A percentile compares a stretch with the other conserved stretches of the same genome.
Evolutionary conservation across 768 basidiomycete genomes (phyloP).

Genomic region (Lactarius sanguifluus): DNA sequence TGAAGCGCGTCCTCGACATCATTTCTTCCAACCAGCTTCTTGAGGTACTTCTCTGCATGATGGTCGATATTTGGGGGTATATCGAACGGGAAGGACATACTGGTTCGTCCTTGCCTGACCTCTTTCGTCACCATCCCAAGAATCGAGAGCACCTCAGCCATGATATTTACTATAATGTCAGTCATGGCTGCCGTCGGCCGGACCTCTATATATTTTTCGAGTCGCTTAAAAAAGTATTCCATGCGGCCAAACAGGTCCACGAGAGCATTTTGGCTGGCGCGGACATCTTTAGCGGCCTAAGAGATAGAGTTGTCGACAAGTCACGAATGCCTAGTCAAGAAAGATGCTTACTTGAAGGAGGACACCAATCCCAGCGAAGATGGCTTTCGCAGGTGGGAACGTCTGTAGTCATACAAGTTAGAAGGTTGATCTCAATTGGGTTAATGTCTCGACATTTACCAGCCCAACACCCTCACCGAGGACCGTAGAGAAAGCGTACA

Average conservation of each 20-base stretch:
- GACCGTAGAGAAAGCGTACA: neutral
- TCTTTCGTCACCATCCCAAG: neutral
- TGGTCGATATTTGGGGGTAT: neutral
- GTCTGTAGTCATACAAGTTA: neutral
- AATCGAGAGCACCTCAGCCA: neutral
- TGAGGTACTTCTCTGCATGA: neutral
- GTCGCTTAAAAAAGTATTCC: neutral
- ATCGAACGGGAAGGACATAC: neutral
- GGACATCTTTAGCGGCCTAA: neutral
- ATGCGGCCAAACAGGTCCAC: neutral
- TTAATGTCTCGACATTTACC: neutral
- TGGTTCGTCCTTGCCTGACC: neutral
- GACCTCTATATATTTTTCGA: neutral
- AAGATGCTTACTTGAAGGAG: neutral
- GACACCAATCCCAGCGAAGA: neutral
- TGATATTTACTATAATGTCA: neutral
- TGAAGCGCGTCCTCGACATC: neutral
- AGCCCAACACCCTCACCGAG: neutral
- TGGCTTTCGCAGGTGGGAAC: neutral
- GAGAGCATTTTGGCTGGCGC: neutral
- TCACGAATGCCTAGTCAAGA: neutral
- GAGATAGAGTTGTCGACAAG: too few relatives aligned
- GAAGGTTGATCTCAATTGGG: neutral
- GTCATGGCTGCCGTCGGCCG: neutral
- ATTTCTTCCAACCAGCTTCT: neutral